Conservation (phyloP, 805 yeast genomes). For the Wickerhamiella siamensis region DNA sequence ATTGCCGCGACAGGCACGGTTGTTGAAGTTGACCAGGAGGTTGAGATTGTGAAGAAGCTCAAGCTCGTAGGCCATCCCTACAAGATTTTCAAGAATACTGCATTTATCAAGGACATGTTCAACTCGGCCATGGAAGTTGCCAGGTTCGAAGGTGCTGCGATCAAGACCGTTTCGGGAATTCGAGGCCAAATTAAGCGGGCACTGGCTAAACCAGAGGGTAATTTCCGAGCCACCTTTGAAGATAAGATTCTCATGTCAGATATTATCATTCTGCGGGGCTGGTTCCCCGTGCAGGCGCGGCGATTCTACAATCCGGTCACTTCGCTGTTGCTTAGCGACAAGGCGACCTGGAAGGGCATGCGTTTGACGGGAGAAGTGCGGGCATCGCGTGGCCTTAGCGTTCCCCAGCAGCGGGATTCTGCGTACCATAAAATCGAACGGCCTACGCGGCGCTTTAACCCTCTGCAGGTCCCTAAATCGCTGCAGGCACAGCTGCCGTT, state of each 20-base stretch:
- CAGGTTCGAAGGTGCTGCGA: slow-evolving; percentile 93
- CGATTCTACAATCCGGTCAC: slow-evolving; percentile 93
- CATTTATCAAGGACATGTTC: slow-evolving; percentile 95
- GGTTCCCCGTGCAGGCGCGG: slow-evolving; percentile 91
- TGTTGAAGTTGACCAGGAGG: slow-evolving; percentile 76
- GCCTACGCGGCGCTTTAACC: slow-evolving; percentile 68
- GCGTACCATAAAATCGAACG: slow-evolving; percentile 65
- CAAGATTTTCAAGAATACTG: slow-evolving; percentile 89
- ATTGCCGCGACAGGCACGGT: slow-evolving; percentile 95
- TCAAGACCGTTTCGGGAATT: slow-evolving; percentile 92
- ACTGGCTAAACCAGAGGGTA: slow-evolving; percentile 84
- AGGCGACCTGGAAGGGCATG: slow-evolving; percentile 92
- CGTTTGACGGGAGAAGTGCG: slow-evolving; percentile 87
- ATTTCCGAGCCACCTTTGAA: slow-evolving; percentile 91
- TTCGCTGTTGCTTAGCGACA: slow-evolving; percentile 62
- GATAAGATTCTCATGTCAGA: slow-evolving; percentile 80
- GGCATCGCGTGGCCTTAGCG: slow-evolving; percentile 50
- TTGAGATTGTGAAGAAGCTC: slow-evolving; percentile 88
- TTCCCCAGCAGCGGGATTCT: slow-evolving; percentile 44
- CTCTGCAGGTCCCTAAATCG: slow-evolving; percentile 71
- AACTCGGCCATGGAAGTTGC: slow-evolving; percentile 86
- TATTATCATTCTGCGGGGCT: slow-evolving; percentile 76
- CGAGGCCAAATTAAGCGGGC: slow-evolving; percentile 97
- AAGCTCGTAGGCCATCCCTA: slow-evolving; percentile 91
- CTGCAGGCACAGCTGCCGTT: slow-evolving; percentile 72